A percentile compares a stretch with the other conserved stretches of the same genome.
Conservation (phyloP, 1,284 basidiomycete genomes). For the Trametes polyzona region DNA sequence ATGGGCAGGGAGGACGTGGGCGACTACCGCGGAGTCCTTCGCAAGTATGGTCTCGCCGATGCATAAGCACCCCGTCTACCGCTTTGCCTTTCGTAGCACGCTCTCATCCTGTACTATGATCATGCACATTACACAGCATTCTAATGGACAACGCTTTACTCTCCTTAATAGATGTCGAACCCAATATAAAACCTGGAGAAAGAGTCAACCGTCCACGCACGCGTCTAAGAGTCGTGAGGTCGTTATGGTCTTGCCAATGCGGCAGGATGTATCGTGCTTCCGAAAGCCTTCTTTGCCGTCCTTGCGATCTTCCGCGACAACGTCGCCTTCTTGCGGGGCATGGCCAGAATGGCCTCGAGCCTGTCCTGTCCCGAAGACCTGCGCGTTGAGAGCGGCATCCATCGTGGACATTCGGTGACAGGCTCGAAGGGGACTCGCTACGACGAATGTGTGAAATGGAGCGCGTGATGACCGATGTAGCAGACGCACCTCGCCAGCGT, state of each 20-base stretch:
- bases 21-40: constrained; percentile 60
- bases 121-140: constrained; percentile 1
- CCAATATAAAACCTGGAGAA: no score
- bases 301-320: constrained; percentile 1
- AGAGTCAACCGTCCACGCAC: no score
- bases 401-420: not conserved
- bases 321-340: not conserved
- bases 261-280: not conserved
- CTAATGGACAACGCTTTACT: constrained; percentile 4
- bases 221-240: not conserved
- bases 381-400: not conserved
- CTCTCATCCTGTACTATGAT: constrained; percentile 7
- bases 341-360: not conserved
- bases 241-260: not conserved
- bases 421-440: constrained; percentile 7
- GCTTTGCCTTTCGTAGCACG: not conserved
- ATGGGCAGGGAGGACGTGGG: constrained; percentile 77
- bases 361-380: not conserved
- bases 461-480: no score
- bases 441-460: not conserved
- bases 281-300: constrained; percentile 6
- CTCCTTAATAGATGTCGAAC: not conserved
- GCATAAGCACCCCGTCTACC: constrained; percentile 9
- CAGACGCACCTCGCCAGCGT: constrained; percentile 14
- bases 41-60: constrained; percentile 67